Evolutionary conservation across 108 stramenopile genomes (phyloP), one percentile per base, ranked within the genome.

Genomic region (Fragilariopsis cylindrus): DNA sequence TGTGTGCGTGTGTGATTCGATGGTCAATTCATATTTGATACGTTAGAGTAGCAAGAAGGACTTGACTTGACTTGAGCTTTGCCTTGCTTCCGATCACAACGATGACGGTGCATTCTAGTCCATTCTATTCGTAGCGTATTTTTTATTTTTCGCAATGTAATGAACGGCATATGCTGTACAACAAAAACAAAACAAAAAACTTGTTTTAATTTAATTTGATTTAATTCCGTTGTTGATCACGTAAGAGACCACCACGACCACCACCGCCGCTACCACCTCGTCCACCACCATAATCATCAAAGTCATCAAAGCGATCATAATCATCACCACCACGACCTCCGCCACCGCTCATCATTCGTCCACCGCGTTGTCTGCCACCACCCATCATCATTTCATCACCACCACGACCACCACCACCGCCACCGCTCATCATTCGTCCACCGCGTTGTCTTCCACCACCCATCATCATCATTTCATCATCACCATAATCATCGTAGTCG

Each of bases 241-340:
- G 62, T n/a, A 63, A 43, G 62, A 63, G 62, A 45, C 62, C 42
- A 4, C 62, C 62, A 40, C 42, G 43, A 4, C 62, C 62, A 40
- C 42, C 62, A 15, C 62, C 43, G 5, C 62, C 62, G 45, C 11
- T 15, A 40, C 62, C 43, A n/a, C 40, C 5, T 9, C 46, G 43
- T 4, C 40, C 42, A 41, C 62, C 62, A 12, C 46, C 43, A 15
- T 63, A 42, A 63, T 45, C 62, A n/a, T 43, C 6, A 15, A 45
- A 43, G 8, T 63, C 62, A 43, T 30, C 58, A 18, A 7, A 18
- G 9, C 21, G 19, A 60, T 13, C 62, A n/a, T 43, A 43, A 13
- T 13, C 50, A 13, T 2, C 13, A 13, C 50, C 50, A 52, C 50
- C 1, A 13, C 50, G 1, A 13, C 13, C 50, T 0, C 9, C 13